These are phyloP conservation scores for Closterium sp. DNA, from an alignment of 139 green algal genomes.

Conservation along the genomic window DNA sequence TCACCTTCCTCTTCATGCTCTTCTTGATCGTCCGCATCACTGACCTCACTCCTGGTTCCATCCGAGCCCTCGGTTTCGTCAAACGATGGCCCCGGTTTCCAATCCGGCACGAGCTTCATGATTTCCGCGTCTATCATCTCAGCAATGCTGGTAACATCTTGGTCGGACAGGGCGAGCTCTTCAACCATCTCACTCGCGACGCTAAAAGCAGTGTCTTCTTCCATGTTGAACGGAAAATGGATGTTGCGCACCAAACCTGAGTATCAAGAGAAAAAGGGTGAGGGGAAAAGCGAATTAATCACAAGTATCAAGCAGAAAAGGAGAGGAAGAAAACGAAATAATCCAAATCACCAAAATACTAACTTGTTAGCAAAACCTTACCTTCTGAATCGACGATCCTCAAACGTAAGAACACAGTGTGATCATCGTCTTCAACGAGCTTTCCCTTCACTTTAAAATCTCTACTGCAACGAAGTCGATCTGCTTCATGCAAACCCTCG, in stretches of 20 bases:
- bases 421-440: slow-evolving; percentile 20
- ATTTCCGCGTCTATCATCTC: slow-evolving; percentile 59
- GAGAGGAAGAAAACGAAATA: background rate
- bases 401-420: slow-evolving; percentile 33
- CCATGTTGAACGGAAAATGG: slow-evolving; percentile 90
- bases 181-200: slow-evolving; percentile 94
- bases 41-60: background rate
- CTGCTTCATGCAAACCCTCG: background rate
- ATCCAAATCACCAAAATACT: background rate
- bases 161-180: slow-evolving; percentile 66
- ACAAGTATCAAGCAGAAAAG: background rate
- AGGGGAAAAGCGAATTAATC: background rate
- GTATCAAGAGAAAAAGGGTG: background rate
- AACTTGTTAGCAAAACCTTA: background rate
- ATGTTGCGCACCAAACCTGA: slow-evolving; percentile 72
- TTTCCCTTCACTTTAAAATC: slow-evolving; percentile 51
- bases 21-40: slow-evolving; percentile 10
- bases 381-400: slow-evolving; percentile 42
- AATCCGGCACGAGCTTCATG: slow-evolving; percentile 36
- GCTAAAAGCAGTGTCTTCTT: slow-evolving; percentile 74
- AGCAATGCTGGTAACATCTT: slow-evolving; percentile 52
- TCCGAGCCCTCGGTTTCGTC: slow-evolving; percentile 12
- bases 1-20: slow-evolving; percentile 29
- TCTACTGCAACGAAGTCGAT: background rate
- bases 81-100: slow-evolving; percentile 30